These are phyloP conservation scores for Candida tibetensis DNA, from an alignment of 805 yeast genomes.

Conservation along the genomic window DNA sequence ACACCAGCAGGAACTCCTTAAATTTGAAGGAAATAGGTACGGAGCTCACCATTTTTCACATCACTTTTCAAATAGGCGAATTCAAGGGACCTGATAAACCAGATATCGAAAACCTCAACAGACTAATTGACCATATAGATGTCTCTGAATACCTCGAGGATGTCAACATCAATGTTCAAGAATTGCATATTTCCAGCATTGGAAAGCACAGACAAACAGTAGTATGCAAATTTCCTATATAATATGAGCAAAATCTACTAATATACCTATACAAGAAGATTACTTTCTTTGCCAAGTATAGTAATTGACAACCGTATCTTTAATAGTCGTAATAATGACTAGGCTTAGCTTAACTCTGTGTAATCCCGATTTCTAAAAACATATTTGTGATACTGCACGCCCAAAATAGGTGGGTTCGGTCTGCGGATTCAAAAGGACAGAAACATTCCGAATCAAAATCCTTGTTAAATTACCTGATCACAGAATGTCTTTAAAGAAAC, in stretches of 20 bases:
- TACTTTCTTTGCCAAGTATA: background rate
- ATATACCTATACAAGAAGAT: background rate
- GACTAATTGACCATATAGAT: constrained; percentile 1
- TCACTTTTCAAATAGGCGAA: constrained; percentile 14
- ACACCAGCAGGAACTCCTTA: constrained; percentile 10
- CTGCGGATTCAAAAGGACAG: too few species aligned
- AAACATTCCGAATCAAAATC: too few species aligned
- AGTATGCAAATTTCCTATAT: background rate
- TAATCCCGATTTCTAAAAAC: too few species aligned
- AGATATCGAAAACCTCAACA: constrained; percentile 2
- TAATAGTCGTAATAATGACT: too few species aligned
- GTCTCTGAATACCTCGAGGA: constrained; percentile 3
- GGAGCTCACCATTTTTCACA: constrained; percentile 9
- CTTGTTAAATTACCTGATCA: too few species aligned
- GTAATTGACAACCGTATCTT: too few species aligned
- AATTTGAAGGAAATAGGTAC: constrained; percentile 1
- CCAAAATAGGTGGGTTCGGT: too few species aligned
- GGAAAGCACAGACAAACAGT: background rate
- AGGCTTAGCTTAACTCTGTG: too few species aligned
- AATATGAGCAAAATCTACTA: background rate
- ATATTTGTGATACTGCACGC: too few species aligned
- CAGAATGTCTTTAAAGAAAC: constrained; percentile 24
- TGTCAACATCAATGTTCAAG: constrained; percentile 3
- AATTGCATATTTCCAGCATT: background rate
- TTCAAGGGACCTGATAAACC: constrained; percentile 5